A percentile compares a stretch with the other conserved stretches of the same genome.
Evolutionary conservation across 495 filamentous ascomycete species (phyloP).

Genomic region (Bacidia gigantensis): DNA sequence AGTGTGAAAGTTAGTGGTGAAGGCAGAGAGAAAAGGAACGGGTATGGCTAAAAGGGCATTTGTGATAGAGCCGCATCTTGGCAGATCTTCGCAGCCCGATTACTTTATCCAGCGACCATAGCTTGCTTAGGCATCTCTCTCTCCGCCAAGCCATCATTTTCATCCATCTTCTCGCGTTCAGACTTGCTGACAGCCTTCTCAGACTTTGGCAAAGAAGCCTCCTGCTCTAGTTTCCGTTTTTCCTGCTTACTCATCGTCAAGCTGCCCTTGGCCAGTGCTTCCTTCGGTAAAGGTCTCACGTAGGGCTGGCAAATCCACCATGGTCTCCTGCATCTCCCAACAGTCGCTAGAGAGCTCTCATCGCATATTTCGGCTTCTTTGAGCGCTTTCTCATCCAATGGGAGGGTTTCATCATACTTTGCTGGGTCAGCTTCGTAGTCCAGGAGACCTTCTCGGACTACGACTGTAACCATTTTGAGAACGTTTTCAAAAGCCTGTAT

Average conservation of each 20-base stretch:
- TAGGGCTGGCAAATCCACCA: conserved; percentile 94
- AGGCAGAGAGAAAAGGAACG: too few species aligned
- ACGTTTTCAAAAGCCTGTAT: conserved; percentile 60
- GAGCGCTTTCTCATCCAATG: conserved; percentile 23
- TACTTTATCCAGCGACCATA: conserved; percentile 30
- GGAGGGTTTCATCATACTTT: conserved; percentile 31
- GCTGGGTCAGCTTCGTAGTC: conserved; percentile 55
- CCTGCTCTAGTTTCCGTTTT: conserved; percentile 24
- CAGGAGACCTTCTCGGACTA: conserved; percentile 54
- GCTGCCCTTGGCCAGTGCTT: conserved; percentile 70
- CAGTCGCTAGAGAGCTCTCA: conserved; percentile 51
- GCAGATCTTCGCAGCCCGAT: too few species aligned
- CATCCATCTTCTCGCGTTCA: conserved; percentile 16
- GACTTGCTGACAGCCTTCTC: conserved; percentile 14
- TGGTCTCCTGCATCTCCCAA: conserved; percentile 58
- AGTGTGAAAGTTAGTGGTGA: too few species aligned
- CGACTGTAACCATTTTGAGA: conserved; percentile 50
- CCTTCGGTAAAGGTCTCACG: conserved; percentile 72
- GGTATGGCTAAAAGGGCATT: too few species aligned
- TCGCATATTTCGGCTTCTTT: conserved; percentile 12
- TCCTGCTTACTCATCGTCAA: conserved; percentile 51
- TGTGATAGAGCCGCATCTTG: too few species aligned
- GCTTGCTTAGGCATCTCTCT: conserved; percentile 29
- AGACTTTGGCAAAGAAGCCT: conserved; percentile 18
- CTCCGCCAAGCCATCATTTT: conserved; percentile 14